A percentile compares a stretch with the other conserved stretches of the same genome.
Conservation (phyloP, 257 asterid species). For the Capsicum pubescens region DNA sequence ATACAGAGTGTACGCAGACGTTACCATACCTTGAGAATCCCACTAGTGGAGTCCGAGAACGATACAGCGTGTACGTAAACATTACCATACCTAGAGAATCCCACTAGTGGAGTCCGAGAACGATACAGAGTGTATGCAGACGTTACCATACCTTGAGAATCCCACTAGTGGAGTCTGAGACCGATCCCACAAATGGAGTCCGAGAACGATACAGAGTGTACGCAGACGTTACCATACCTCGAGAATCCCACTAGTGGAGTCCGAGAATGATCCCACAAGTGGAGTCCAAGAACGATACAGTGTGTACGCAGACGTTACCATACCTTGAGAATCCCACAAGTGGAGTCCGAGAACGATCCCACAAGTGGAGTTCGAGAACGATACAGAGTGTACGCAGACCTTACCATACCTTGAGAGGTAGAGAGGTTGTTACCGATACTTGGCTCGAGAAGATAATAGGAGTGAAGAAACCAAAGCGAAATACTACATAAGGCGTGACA, state of each 20-base stretch:
- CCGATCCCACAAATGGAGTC: too few species aligned
- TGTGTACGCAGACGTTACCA: neutral
- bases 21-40: too few species aligned
- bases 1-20: too few species aligned
- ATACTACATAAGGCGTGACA: neutral
- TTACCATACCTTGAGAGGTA: neutral
- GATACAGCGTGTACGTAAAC: too few species aligned
- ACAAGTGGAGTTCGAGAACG: neutral
- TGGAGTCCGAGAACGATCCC: neutral
- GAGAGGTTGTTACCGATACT: neutral
- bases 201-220: too few species aligned
- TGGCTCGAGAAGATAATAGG: neutral
- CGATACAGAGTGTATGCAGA: too few species aligned
- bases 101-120: too few species aligned
- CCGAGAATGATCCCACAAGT: neutral
- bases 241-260: neutral
- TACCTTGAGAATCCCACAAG: neutral
- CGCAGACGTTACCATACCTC: too few species aligned
- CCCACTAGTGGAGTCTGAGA: too few species aligned
- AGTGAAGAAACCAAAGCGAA: neutral
- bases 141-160: too few species aligned
- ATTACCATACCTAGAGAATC: too few species aligned
- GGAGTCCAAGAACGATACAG: neutral
- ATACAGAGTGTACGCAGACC: neutral
- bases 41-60: too few species aligned